These are phyloP conservation scores for Colletotrichum sp. DNA, from an alignment of 2,329 filamentous ascomycete species.

Conservation along the genomic window DNA sequence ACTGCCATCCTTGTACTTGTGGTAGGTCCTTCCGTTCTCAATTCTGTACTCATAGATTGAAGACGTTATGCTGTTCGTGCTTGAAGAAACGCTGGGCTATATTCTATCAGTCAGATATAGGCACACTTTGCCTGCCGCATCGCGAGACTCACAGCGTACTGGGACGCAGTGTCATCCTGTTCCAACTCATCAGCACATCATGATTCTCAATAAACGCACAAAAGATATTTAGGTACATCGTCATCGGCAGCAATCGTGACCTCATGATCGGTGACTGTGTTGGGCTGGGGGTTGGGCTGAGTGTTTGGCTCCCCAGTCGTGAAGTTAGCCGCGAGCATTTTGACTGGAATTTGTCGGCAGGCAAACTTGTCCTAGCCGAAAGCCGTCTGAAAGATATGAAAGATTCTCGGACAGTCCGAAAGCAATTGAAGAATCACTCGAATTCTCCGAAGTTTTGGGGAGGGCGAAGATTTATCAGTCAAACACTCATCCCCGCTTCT, in stretches of 20 bases:
- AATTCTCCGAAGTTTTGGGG: too few relatives aligned
- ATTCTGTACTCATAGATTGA: conserved; percentile 28
- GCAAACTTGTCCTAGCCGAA: neutral
- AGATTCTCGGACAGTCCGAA: too few relatives aligned
- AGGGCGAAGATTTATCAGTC: too few relatives aligned
- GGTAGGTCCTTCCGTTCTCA: conserved; percentile 16
- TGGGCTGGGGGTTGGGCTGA: neutral
- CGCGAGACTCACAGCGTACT: too few relatives aligned
- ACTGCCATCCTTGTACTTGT: conserved; percentile 24
- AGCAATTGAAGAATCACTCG: too few relatives aligned
- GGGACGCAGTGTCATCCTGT: too few relatives aligned
- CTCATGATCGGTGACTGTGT: neutral
- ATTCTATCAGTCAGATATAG: too few relatives aligned
- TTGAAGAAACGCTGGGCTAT: too few relatives aligned
- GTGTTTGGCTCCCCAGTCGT: neutral
- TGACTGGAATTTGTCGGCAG: neutral
- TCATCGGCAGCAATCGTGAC: neutral
- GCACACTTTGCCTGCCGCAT: too few relatives aligned
- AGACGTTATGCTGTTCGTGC: conserved; percentile 29
- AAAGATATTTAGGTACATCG: neutral
- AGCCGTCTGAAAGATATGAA: too few relatives aligned
- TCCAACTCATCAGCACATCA: neutral
- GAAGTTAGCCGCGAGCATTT: neutral
- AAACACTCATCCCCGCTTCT: too few relatives aligned
- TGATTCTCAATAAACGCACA: too few relatives aligned